These are phyloP conservation scores for Lactarius tabidus DNA, from an alignment of 768 basidiomycete genomes.

Conservation along the genomic window DNA sequence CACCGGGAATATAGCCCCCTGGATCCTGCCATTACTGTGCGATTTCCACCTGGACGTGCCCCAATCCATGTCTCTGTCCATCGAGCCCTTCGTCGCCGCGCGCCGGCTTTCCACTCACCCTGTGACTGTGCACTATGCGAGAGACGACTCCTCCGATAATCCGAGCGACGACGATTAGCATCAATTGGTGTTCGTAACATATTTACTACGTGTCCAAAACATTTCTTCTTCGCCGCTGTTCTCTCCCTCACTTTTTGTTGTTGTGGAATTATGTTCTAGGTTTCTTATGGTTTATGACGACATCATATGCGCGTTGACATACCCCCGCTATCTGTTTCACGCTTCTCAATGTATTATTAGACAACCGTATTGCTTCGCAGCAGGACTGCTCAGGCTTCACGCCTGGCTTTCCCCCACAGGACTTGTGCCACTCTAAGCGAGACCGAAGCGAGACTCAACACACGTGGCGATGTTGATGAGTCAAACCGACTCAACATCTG, in stretches of 20 bases:
- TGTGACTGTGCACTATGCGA: background rate
- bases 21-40: conserved; percentile 7
- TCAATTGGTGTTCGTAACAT: background rate
- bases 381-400: background rate
- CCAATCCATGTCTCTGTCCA: background rate
- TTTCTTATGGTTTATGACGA: background rate
- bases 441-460: background rate
- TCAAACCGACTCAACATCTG: background rate
- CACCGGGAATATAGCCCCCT: conserved; percentile 11
- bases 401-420: background rate
- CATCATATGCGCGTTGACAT: background rate
- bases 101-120: conserved; percentile 5
- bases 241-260: background rate
- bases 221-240: background rate
- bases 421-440: background rate
- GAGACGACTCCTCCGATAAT: background rate
- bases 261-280: background rate
- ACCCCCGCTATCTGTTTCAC: background rate
- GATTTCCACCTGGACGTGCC: conserved; percentile 8
- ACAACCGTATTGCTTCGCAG: background rate
- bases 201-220: background rate
- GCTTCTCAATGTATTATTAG: background rate
- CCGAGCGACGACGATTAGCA: background rate
- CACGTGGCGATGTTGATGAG: too few relatives aligned
- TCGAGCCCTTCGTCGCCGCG: conserved; percentile 14